Conservation (phyloP, 83 land plant species). For the Isoetes engelmannii region DNA sequence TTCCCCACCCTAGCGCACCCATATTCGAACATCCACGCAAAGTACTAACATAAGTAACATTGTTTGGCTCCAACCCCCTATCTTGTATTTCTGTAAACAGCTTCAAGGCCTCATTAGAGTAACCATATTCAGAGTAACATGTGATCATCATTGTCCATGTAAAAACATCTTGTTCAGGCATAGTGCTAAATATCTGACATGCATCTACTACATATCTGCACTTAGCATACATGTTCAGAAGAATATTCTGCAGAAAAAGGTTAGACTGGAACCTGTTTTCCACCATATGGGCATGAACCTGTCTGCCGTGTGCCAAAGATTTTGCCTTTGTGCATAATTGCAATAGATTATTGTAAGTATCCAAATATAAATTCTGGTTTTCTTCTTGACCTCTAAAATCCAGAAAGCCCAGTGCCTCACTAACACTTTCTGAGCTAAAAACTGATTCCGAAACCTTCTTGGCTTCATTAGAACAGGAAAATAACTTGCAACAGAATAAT, state of each 20-base stretch:
- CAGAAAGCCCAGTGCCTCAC: no score
- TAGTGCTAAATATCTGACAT: slow-evolving; percentile 36
- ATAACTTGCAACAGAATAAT: no score
- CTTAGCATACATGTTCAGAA: slow-evolving; percentile 43
- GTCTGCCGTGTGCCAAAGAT: slow-evolving; percentile 24
- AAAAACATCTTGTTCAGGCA: slow-evolving; percentile 26
- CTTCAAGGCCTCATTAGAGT: slow-evolving; percentile 15
- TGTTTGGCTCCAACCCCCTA: slow-evolving; percentile 22
- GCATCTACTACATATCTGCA: slow-evolving; percentile 26
- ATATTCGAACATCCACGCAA: slow-evolving; percentile 25
- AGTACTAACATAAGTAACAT: slow-evolving; percentile 22
- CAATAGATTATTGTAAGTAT: slow-evolving; percentile 26
- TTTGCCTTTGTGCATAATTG: slow-evolving; percentile 16
- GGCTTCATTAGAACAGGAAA: no score
- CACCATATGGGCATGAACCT: slow-evolving; percentile 39
- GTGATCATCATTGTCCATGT: no score
- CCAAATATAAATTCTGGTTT: slow-evolving; percentile 4
- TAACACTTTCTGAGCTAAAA: no score
- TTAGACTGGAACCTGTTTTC: slow-evolving; percentile 23
- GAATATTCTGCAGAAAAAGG: slow-evolving; percentile 37
- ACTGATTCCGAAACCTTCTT: no score
- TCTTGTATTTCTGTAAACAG: slow-evolving; percentile 29
- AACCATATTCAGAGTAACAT: background rate
- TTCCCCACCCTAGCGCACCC: background rate
- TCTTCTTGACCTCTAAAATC: no score